Conservation (phyloP, 768 basidiomycete species). For the Lentinula sp. region DNA sequence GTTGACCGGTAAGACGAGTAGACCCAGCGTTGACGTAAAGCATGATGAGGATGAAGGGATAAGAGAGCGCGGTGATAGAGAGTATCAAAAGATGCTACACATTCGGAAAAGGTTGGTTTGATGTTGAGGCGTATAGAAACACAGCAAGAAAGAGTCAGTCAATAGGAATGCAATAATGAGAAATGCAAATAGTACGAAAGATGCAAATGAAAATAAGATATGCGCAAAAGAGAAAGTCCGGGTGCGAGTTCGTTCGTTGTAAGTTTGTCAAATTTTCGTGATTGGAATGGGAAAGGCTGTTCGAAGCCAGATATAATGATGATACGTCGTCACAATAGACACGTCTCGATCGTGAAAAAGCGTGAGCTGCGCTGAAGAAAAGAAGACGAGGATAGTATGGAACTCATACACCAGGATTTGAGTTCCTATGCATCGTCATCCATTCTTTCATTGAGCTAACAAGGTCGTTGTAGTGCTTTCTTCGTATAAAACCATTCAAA, state of each 20-base stretch:
- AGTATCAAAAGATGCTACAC: slow-evolving; percentile 2
- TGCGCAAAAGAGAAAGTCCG: neutral
- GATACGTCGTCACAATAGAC: neutral
- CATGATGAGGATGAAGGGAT: neutral
- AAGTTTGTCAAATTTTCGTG: neutral
- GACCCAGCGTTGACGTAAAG: neutral
- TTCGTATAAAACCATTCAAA: slow-evolving; percentile 20
- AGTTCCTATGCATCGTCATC: neutral
- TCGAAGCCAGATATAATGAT: neutral
- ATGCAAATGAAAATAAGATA: slow-evolving; percentile 10
- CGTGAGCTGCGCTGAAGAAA: neutral
- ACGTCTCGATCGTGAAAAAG: slow-evolving; percentile 4
- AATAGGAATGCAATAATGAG: neutral
- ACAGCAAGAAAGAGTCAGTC: neutral
- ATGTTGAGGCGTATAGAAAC: slow-evolving; percentile 3
- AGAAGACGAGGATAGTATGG: neutral
- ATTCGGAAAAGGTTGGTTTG: neutral
- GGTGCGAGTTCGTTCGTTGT: neutral
- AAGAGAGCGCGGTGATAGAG: neutral
- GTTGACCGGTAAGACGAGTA: slow-evolving; percentile 3
- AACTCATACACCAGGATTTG: neutral
- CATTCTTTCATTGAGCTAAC: neutral
- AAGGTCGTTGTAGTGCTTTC: slow-evolving; percentile 4
- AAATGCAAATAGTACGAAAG: slow-evolving; percentile 4
- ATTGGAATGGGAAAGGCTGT: neutral